These are phyloP conservation scores for Globisporangium irregulare DNA, from an alignment of 352 stramenopile species.

Conservation along the genomic window DNA sequence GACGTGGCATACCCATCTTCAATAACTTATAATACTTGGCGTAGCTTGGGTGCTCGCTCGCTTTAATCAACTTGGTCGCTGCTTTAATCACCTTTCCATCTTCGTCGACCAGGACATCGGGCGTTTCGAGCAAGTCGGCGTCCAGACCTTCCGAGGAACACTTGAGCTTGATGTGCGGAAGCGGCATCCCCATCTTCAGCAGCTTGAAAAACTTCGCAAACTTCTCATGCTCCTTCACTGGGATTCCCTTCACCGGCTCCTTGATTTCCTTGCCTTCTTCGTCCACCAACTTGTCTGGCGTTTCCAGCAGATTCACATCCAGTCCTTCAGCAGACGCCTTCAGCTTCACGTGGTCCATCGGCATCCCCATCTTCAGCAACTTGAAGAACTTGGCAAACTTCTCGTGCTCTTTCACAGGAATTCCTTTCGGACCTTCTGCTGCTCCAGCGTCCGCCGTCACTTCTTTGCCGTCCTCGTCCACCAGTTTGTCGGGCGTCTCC, in stretches of 20 bases:
- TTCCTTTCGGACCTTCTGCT: constrained; percentile 24
- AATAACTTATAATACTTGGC: constrained; percentile 96
- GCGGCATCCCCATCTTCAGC: constrained; percentile 83
- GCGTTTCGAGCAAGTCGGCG: constrained; percentile 47
- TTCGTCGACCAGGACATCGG: constrained; percentile 54
- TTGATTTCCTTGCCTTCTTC: constrained; percentile 50
- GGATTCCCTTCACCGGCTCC: constrained; percentile 27
- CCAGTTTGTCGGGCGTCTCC: constrained; percentile 54
- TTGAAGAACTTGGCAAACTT: constrained; percentile 95
- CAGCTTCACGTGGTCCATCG: constrained; percentile 86
- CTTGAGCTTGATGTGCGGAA: constrained; percentile 91
- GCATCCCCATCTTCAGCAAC: constrained; percentile 88
- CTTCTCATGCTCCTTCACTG: constrained; percentile 85
- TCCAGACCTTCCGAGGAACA: constrained; percentile 58
- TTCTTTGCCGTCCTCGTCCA: constrained; percentile 54
- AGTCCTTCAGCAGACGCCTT: constrained; percentile 66
- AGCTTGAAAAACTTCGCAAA: constrained; percentile 96
- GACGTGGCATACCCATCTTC: constrained; percentile 93
- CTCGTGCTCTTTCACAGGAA: constrained; percentile 81
- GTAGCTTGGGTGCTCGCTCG: constrained; percentile 86
- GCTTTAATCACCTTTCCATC: constrained; percentile 38
- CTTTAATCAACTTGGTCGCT: constrained; percentile 37
- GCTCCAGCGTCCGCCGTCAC: constrained; percentile 4
- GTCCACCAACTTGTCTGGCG: constrained; percentile 58
- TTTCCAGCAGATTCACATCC: constrained; percentile 52